These are phyloP conservation scores for Friedmanniomyces simplex DNA, from an alignment of 495 filamentous ascomycete species.

Conservation along the genomic window DNA sequence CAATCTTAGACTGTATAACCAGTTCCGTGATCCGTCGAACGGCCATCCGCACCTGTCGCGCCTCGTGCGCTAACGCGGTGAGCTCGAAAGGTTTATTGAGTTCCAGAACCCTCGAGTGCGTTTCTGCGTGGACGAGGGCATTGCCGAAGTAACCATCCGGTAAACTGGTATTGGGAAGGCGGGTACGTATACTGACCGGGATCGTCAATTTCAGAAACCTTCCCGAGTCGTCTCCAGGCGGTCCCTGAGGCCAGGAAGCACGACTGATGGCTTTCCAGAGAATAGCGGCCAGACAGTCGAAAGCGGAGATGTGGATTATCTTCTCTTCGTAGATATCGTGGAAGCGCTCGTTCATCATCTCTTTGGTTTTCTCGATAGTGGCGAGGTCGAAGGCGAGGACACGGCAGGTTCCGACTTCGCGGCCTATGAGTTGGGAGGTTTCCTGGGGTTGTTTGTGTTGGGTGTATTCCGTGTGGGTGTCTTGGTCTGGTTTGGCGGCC, in stretches of 20 bases:
- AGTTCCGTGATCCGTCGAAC: neutral
- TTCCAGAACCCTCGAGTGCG: neutral
- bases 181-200: neutral
- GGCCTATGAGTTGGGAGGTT: neutral
- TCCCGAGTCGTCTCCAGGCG: neutral
- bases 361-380: neutral
- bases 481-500: neutral
- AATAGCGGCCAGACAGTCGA: conserved; percentile 1
- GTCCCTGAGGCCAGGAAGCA: neutral
- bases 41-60: neutral
- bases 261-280: conserved; percentile 6
- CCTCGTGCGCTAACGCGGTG: neutral
- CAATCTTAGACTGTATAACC: neutral
- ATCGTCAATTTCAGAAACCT: neutral
- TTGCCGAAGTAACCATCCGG: conserved; percentile 2
- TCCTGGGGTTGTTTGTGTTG: neutral
- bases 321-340: neutral
- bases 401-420: neutral
- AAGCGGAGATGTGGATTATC: neutral
- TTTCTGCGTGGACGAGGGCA: neutral
- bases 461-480: neutral
- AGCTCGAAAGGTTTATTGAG: neutral
- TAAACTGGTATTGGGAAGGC: neutral
- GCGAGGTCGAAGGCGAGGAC: neutral
- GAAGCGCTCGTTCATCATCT: neutral